Evolutionary conservation across 2,329 filamentous ascomycete genomes (phyloP).

Genomic region (Ustulina deusta): DNA sequence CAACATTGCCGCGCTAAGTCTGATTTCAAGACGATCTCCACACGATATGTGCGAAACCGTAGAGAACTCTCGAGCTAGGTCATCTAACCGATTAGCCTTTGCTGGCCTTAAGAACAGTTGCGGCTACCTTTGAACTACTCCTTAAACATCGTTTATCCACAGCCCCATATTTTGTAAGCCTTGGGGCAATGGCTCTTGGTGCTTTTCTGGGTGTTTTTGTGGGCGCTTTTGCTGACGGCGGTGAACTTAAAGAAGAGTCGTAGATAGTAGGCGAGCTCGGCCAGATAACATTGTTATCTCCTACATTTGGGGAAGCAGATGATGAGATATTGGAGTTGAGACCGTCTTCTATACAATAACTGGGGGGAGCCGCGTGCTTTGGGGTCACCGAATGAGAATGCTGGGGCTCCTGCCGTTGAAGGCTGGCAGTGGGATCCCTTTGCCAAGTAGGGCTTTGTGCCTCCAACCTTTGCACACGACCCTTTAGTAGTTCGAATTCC

Average conservation of each 20-base stretch:
- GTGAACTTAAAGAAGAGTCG: conserved; percentile 6
- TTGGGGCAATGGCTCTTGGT: background rate
- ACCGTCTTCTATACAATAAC: conserved; percentile 1
- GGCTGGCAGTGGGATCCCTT: conserved; percentile 15
- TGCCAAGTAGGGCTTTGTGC: conserved; percentile 30
- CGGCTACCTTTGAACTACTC: background rate
- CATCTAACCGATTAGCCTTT: conserved; percentile 3
- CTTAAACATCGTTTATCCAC: conserved; percentile 30
- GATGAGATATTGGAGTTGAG: background rate
- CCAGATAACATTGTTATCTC: background rate
- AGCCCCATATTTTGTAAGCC: conserved; percentile 30
- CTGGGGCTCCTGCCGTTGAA: conserved; percentile 9
- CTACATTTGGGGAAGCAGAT: background rate
- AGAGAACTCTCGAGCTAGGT: background rate
- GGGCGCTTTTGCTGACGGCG: conserved; percentile 7
- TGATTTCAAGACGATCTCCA: background rate
- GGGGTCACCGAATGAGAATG: conserved; percentile 9
- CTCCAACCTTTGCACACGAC: conserved; percentile 54
- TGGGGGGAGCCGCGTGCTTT: conserved; percentile 28
- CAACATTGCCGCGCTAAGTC: background rate
- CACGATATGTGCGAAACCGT: background rate
- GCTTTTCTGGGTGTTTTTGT: background rate
- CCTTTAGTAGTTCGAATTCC: conserved; percentile 57
- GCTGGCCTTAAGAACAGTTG: background rate
- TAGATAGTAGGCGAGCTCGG: conserved; percentile 3